phyloP scores from a whole-genome alignment of 371 early-diverging fungal species.

The Rhizomucor miehei region DNA sequence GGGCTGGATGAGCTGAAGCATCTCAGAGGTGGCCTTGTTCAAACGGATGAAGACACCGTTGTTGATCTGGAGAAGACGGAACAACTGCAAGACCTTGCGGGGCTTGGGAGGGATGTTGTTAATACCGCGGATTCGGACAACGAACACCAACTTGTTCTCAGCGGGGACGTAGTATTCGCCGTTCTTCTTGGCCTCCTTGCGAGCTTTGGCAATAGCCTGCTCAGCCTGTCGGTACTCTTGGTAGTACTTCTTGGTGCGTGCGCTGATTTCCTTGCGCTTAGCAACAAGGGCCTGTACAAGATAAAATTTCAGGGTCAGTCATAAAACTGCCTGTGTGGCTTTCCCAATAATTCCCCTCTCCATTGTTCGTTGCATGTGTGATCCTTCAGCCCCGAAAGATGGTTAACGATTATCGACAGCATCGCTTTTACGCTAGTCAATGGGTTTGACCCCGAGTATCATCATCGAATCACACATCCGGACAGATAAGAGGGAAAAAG shows the following conservation, averaged over 20 bases:
- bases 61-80: conserved; percentile 99
- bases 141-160: conserved; percentile 97
- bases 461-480: conserved; percentile 4
- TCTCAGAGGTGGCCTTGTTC: conserved; percentile 98
- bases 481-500: neutral
- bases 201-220: conserved; percentile 84
- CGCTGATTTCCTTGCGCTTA: conserved; percentile 94
- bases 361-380: neutral
- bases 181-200: conserved; percentile 88
- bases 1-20: conserved; percentile 98
- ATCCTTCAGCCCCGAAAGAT: conserved; percentile 75
- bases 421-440: conserved; percentile 44
- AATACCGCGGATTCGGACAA: conserved; percentile 96
- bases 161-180: conserved; percentile 96
- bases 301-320: neutral
- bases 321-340: no score
- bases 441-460: conserved; percentile 12
- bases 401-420: conserved; percentile 55
- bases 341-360: neutral
- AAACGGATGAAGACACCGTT: conserved; percentile 97
- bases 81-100: conserved; percentile 97
- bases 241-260: conserved; percentile 96
- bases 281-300: conserved; percentile 67
- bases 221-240: conserved; percentile 92
- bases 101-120: conserved; percentile 99